A percentile compares a stretch with the other conserved stretches of the same genome.
These are phyloP conservation scores for Penicillium vulpinum DNA, from an alignment of 2,329 filamentous ascomycete species.

Conservation along the genomic window DNA sequence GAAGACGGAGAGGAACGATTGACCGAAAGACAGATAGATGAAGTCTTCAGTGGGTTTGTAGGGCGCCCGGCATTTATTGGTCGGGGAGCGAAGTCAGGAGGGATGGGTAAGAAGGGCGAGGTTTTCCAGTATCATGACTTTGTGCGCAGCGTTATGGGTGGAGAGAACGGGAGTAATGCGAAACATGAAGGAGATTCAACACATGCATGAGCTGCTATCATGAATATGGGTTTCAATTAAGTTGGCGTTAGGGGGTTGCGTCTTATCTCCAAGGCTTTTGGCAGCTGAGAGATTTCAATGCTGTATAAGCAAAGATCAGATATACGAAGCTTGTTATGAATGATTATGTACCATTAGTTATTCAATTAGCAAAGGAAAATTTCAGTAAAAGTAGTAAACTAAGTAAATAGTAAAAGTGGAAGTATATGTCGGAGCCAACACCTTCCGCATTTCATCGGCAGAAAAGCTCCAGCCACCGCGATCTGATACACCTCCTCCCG, in stretches of 20 bases:
- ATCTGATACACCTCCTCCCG: slow-evolving; percentile 7
- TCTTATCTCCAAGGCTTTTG: background rate
- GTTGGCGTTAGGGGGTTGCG: slow-evolving; percentile 17
- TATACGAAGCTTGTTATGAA: background rate
- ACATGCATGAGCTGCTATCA: slow-evolving; percentile 13
- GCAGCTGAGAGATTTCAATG: background rate
- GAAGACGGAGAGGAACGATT: slow-evolving; percentile 67
- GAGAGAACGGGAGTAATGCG: slow-evolving; percentile 37
- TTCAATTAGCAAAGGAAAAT: background rate
- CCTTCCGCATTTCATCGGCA: slow-evolving; percentile 27
- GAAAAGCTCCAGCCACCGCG: slow-evolving; percentile 27
- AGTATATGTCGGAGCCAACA: background rate
- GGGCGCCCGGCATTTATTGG: slow-evolving; percentile 79
- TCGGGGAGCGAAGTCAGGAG: slow-evolving; percentile 47
- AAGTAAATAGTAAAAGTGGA: background rate
- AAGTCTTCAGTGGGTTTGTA: slow-evolving; percentile 82
- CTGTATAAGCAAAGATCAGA: background rate
- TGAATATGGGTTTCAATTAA: slow-evolving; percentile 3
- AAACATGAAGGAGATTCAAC: slow-evolving; percentile 18
- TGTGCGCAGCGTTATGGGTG: slow-evolving; percentile 67
- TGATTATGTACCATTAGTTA: background rate
- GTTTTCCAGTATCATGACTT: slow-evolving; percentile 96
- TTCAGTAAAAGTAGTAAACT: background rate
- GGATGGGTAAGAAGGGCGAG: slow-evolving; percentile 67
- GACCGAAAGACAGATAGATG: slow-evolving; percentile 75